phyloP scores from a whole-genome alignment of 2,329 filamentous ascomycete species.

The Sporothrix schenckii region DNA sequence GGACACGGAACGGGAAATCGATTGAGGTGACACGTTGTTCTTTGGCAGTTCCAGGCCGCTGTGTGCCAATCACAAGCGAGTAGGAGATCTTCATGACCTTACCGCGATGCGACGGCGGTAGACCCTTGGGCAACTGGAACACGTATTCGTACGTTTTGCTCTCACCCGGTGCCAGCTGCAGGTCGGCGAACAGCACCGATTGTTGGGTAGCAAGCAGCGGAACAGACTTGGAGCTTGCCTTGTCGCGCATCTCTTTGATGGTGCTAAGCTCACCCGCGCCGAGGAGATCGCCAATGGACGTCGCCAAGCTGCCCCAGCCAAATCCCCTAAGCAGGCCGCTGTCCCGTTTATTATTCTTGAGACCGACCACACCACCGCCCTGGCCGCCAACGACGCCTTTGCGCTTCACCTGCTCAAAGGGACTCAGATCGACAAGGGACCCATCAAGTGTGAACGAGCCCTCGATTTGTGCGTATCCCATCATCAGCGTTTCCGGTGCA shows the following conservation, averaged over 20 bases:
- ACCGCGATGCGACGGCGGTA: constrained; percentile 90
- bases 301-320: constrained; percentile 85
- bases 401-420: constrained; percentile 94
- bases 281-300: constrained; percentile 84
- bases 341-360: constrained; percentile 73
- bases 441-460: constrained; percentile 91
- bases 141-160: constrained; percentile 84
- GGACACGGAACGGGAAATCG: constrained; percentile 87
- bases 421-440: constrained; percentile 82
- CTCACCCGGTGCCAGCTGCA: constrained; percentile 84
- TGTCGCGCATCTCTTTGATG: constrained; percentile 92
- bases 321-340: constrained; percentile 76
- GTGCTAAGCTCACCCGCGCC: constrained; percentile 85
- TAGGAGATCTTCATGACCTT: constrained; percentile 94
- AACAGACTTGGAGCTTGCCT: constrained; percentile 81
- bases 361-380: constrained; percentile 80
- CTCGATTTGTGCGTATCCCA: constrained; percentile 94
- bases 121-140: constrained; percentile 80
- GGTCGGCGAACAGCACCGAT: constrained; percentile 92
- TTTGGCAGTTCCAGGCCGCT: constrained; percentile 73
- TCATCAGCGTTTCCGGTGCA: constrained; percentile 82
- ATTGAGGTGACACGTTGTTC: constrained; percentile 88
- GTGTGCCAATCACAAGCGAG: constrained; percentile 86
- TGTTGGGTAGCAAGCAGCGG: constrained; percentile 93
- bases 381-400: constrained; percentile 89